These are phyloP conservation scores for Saccharomycopsis capsularis DNA, from an alignment of 805 yeast genomes.

Conservation along the genomic window DNA sequence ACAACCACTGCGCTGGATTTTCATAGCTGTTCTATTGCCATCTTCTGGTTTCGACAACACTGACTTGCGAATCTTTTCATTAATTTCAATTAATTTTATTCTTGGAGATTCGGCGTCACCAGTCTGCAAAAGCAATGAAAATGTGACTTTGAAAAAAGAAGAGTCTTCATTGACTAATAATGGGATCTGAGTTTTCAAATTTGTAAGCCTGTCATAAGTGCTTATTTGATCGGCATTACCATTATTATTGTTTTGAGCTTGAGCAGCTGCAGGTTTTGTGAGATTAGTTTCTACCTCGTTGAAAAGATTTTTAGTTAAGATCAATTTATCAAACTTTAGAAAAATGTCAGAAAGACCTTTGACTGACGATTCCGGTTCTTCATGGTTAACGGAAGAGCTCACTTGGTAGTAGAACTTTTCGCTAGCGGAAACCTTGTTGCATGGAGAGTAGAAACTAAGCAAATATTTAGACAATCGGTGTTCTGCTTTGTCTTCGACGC, in stretches of 20 bases:
- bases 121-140: background rate
- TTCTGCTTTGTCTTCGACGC: background rate
- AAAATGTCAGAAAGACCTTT: background rate
- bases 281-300: background rate
- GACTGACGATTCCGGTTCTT: background rate
- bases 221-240: background rate
- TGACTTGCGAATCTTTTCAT: background rate
- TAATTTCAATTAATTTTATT: background rate
- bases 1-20: background rate
- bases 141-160: background rate
- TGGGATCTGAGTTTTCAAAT: background rate
- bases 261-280: background rate
- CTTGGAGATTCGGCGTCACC: background rate
- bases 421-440: conserved; percentile 3
- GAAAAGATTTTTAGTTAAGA: background rate
- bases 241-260: background rate
- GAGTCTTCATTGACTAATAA: background rate
- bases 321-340: background rate
- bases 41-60: background rate
- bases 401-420: conserved; percentile 9
- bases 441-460: conserved; percentile 6
- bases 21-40: background rate
- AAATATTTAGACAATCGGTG: background rate
- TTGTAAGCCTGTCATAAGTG: no score
- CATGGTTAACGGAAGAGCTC: background rate